Base-by-base conservation (phyloP, 495 filamentous ascomycete genomes). In the Talaromyces wortmannii region DNA sequence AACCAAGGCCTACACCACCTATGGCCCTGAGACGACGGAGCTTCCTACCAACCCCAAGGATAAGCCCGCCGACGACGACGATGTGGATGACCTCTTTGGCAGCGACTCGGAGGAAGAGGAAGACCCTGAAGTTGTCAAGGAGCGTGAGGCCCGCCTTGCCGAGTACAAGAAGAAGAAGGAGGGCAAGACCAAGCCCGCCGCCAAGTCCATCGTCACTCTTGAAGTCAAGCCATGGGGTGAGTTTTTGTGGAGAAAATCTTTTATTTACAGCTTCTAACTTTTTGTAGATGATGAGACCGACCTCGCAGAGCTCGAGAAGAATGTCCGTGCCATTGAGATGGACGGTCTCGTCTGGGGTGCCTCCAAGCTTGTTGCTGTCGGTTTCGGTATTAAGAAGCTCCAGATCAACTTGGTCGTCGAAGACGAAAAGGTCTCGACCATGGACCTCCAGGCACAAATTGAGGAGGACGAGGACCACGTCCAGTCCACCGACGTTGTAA, bases 181-280 rank as follows among this genome's bases (percentile, higher is more conserved):
- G 65, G 79, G 75, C 67, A 95, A 95, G 82, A 72, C 80, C 62
- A 97, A 97, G 88, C 78, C 83, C 61, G 85, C 83, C 54, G 94
- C 94, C 62, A 98, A 98, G 84, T 96, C 91, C 42, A 74, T 97
- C 51, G 92, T 97, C 63, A 97, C 90, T 45, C 61, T 98, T 57
- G 92, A 97, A 63, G 90, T 98, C 56, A 98, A 98, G 83, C 95
- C 94, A 57, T 98, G 94, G 94, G 94, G 95, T 95, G 86, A 63
- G 87, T 82, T 60, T 67, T 11, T n/a, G 15, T 55, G 6, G n/a
- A n/a, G 5, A 45, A 50, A 10, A 7, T 12, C n/a, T 44, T 10
- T 47, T 44, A 48, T n/a, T 52, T 17, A 55, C 15, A 7, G 15
- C 50, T 53, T 46, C 17, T 29, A 16, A 23, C 29, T 7, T 45